Base-by-base conservation (phyloP, 805 yeast genomes). In the Limtongia smithiae region DNA sequence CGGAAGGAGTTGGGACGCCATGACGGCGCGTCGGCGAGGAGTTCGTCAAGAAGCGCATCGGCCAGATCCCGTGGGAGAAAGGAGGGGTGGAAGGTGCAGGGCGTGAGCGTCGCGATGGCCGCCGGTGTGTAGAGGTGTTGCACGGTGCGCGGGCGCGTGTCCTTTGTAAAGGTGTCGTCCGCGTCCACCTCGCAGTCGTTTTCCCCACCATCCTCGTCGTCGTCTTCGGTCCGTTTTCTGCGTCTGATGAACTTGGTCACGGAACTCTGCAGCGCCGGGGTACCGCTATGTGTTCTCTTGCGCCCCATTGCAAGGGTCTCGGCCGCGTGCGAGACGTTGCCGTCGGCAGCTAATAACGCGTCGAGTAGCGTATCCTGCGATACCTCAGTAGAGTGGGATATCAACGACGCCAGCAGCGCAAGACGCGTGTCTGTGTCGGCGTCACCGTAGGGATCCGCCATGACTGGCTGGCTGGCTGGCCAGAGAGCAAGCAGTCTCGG, bases 21-120 rank as follows among this genome's bases (percentile, higher is more conserved):
- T 0, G 55, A 47, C 0, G 68, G 58, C 4, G 70, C 64, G 32
- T 75, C 78, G 1, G 68, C 62, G 51, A 76, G 48, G 12, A 82
- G 66, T 17, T 70, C 68, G 11, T 60, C 46, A 1, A 82, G 64
- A 2, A 83, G 59, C 0, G 58, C 57, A 27, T 76, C 71, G 0
- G 87, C 79, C 7, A 78, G 50, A 0, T 72, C 69, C 0, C 63
- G 50, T 0, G 86, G 83, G 3, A 85, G 65, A 36, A 81, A 78
- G 53, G 77, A 70, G 38, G 65, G 68, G 47, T 76, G 73, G 37
- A 80, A 67, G 1, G 80, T 68, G 54, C 79, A 80, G 1, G 82
- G 80, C 2, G 21, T 66, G 44, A 52, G 74, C 2, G 47, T 48
- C 7, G 41, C 73, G 2, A 83, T 75, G 36, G 78, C 81, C 30